Percentiles rank a stretch among this genome's conserved stretches.
These are phyloP conservation scores for Mortierella antarctica DNA, from an alignment of 192 early-diverging fungal species.

Conservation along the genomic window DNA sequence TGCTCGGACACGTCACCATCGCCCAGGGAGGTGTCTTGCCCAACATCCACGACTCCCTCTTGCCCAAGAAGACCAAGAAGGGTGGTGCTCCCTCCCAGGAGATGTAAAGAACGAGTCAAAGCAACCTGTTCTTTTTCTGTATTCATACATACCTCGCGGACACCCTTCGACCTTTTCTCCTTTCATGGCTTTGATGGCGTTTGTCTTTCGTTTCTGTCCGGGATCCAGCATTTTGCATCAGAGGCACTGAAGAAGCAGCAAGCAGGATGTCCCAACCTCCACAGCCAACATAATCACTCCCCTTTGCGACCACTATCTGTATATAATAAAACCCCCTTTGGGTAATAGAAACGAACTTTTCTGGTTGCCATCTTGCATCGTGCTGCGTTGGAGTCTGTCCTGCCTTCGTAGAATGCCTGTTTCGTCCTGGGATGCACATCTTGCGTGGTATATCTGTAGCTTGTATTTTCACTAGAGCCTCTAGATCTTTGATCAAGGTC, in stretches of 20 bases:
- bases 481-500: too few species aligned
- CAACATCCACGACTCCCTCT: conserved; percentile 89
- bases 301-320: conserved; percentile 26
- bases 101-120: conserved; percentile 55
- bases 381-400: too few species aligned
- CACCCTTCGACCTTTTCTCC: background rate
- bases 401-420: too few species aligned
- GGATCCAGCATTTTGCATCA: background rate
- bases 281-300: background rate
- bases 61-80: conserved; percentile 86
- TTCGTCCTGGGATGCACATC: too few species aligned
- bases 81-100: conserved; percentile 69
- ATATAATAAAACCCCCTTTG: conserved; percentile 32
- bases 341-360: conserved; percentile 21
- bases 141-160: conserved; percentile 26
- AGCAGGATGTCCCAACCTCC: background rate
- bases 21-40: conserved; percentile 94
- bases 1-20: conserved; percentile 77
- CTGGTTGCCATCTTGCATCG: background rate
- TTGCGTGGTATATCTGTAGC: too few species aligned
- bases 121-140: conserved; percentile 12
- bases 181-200: background rate
- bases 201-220: conserved; percentile 5
- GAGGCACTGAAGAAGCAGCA: background rate
- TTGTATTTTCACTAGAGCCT: too few species aligned